phyloP scores from a whole-genome alignment of 2,329 filamentous ascomycete genomes.

The Emergomyces pasteurianus region DNA sequence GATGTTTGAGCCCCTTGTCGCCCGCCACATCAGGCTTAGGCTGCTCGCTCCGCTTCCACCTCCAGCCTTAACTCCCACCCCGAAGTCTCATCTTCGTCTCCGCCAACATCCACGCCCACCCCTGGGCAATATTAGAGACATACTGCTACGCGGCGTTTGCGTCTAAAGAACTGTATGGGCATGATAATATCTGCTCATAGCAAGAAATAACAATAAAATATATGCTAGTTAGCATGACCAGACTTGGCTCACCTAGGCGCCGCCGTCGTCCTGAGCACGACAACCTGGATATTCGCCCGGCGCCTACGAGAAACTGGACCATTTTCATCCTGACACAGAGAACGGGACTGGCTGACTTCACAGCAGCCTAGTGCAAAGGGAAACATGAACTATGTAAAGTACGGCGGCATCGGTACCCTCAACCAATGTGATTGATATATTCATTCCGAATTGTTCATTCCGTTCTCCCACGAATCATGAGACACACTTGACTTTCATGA shows the following conservation, averaged over 20 bases:
- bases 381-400: not conserved
- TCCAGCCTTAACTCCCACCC: not conserved
- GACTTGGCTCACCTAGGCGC: not conserved
- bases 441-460: not conserved
- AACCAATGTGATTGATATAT: conserved; percentile 1
- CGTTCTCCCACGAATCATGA: conserved; percentile 3
- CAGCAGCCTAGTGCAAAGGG: not conserved
- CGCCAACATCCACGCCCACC: not conserved
- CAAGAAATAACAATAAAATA: not conserved
- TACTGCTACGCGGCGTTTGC: not conserved
- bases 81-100: not conserved
- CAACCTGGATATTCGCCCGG: not conserved
- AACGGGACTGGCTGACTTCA: not conserved
- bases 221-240: not conserved
- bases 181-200: not conserved
- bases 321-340: not conserved
- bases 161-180: not conserved
- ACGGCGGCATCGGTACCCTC: not conserved
- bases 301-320: not conserved
- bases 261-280: not conserved
- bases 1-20: conserved; percentile 2
- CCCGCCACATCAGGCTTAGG: not conserved
- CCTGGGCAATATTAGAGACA: not conserved
- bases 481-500: conserved; percentile 5
- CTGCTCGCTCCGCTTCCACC: not conserved